Evolutionary conservation across 148 eudicot species (phyloP), one percentile per base, ranked within the genome.

Genomic region (Persicaria maculosa): DNA sequence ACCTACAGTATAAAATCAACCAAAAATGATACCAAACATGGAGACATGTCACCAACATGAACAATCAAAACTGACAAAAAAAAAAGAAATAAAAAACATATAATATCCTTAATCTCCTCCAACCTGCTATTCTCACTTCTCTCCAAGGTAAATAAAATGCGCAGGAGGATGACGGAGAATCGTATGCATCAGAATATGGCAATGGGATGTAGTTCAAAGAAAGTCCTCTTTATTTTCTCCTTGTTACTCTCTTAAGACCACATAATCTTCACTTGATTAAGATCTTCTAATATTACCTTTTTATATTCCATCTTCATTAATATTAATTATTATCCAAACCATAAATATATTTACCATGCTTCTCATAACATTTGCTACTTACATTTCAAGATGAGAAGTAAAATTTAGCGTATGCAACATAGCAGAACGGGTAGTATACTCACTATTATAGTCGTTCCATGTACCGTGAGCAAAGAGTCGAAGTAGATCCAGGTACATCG

Each of bases 361-460:
- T 62, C 44, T 62, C 44, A 62, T 3, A 65, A 43, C 47, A 1
- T 40, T 1, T 43, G 46, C 70, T 65, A 12, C 46, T 46, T 65
- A 65, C 46, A 65, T 65, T 40, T 43, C 70, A 65, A 62, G 70
- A 19, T 6, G 53, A 46, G 31, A 9, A 45, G 73, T 48, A 70
- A n/a, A 6, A 71, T 16, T 71, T 71, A 3, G 7, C 1, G 6
- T 17, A 70, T 48, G 16, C 16, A 5, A 36, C 14, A 15, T 17
- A 70, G 53, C 36, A 17, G 50, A 48, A 45, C 4, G 15, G 19
- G 20, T 1, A 4, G 44, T 64, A 74, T 71, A 45, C 93, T 83
- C 90, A 94, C 98, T 86, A 85, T 94, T 94, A 79, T 94, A 94
- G 75, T 90, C 97, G 75, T 86, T 94, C 98, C 98, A 94, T 53